phyloP scores from a whole-genome alignment of 345 rosid species.

The Ricinus communis region DNA sequence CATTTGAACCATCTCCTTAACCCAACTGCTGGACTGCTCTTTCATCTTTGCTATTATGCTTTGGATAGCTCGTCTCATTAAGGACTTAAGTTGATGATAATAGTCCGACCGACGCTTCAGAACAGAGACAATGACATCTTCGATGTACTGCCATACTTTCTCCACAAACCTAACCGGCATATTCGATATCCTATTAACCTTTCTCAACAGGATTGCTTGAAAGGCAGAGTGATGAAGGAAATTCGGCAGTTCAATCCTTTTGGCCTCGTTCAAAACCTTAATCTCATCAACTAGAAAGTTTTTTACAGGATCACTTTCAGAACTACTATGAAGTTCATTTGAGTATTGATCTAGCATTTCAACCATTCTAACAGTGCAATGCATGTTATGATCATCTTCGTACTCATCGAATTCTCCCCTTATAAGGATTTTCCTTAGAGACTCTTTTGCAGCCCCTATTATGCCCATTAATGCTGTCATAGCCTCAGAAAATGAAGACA shows the following conservation, averaged over 20 bases:
- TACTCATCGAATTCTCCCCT: conserved; percentile 49
- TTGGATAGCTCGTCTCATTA: conserved; percentile 27
- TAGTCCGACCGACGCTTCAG: conserved; percentile 17
- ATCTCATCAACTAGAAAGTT: conserved; percentile 34
- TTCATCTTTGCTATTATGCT: conserved; percentile 27
- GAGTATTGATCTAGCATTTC: conserved; percentile 29
- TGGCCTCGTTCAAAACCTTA: conserved; percentile 30
- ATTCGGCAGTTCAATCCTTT: conserved; percentile 37
- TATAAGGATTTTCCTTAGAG: conserved; percentile 36
- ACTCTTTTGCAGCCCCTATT: conserved; percentile 42
- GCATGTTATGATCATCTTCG: conserved; percentile 33
- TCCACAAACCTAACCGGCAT: conserved; percentile 19
- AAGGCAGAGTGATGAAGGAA: conserved; percentile 36
- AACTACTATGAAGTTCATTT: conserved; percentile 4
- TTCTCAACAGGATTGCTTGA: conserved; percentile 16
- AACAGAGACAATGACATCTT: conserved; percentile 15
- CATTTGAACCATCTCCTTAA: conserved; percentile 33
- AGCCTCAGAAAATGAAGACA: conserved; percentile 37
- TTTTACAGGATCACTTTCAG: conserved; percentile 1
- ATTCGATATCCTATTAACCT: conserved; percentile 21
- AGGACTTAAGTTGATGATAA: conserved; percentile 26
- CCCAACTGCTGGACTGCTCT: conserved; percentile 31
- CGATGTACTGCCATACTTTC: conserved; percentile 31
- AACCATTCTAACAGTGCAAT: conserved; percentile 29
- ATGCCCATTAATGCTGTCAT: conserved; percentile 42